Base-by-base conservation (phyloP, 495 filamentous ascomycete genomes). In the Daldinia vernicosa region DNA sequence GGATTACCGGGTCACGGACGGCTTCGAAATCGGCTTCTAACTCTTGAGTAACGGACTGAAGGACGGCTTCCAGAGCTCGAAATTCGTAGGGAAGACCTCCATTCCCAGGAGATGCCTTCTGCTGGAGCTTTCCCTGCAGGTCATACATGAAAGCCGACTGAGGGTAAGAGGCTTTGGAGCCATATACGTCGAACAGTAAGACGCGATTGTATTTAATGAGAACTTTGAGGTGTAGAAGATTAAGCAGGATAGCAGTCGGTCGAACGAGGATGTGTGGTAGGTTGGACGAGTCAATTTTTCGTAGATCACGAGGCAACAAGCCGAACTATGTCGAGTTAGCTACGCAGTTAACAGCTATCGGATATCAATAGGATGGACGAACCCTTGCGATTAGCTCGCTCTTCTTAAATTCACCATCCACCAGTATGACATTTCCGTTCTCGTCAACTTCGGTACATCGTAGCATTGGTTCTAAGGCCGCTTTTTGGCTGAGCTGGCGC, bases 91-190 rank as follows among this genome's bases (percentile, higher is more conserved):
- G 89, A 9, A 91, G 79, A 0, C 81, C 84, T 39, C 89, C 83
- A 60, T 80, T 83, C 2, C 83, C 79, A n/a, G 79, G 68, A 12
- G 81, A 69, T 28, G 78, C 80, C 60, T 88, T 87, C 47, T 87
- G 84, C 33, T 85, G 84, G 1, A 91, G 79, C 73, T 89, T 90
- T 2, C 85, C 85, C 53, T 90, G 85, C 4, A 92, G 78, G 76
- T 98, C 95, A 76, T 98, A 97, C 84, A 99, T 97, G 78, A 99
- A 98, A 22, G 94, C 87, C 3, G 94, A 97, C 76, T 98, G 96
- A 47, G 93, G 92, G 71, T 97, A 95, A 0, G 94, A 97, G 72
- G 97, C 92, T 43, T 91, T 93, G n/a, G 92, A 92, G 35, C 95
- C 95, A 77, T 96, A 98, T 9, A 93, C 92, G 74, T 99, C 95